A percentile compares a stretch with the other conserved stretches of the same genome.
Evolutionary conservation across 2,329 filamentous ascomycete species (phyloP).

Genomic region (Cladophialophora yegresii): DNA sequence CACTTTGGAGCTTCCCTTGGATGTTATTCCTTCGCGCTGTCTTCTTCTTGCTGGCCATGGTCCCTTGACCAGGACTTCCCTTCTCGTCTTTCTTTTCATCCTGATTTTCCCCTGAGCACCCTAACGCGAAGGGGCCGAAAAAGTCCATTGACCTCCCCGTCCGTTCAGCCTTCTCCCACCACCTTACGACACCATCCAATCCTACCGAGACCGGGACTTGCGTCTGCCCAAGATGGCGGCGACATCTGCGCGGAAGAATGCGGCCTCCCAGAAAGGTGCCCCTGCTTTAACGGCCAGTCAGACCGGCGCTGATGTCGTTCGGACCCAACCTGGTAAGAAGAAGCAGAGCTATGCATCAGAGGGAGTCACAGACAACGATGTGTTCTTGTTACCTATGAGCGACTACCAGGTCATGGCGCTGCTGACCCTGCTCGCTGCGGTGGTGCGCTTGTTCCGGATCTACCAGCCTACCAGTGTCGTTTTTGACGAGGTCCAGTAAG

Average conservation of each 20-base stretch:
- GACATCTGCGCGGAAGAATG: slow-evolving; percentile 20
- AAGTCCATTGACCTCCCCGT: slow-evolving; percentile 1
- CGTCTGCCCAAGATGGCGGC: slow-evolving; percentile 19
- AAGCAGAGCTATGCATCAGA: slow-evolving; percentile 52
- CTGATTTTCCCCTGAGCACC: slow-evolving; percentile 14
- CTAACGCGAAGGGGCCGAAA: slow-evolving; percentile 2
- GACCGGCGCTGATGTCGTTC: slow-evolving; percentile 9
- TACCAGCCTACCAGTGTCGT: slow-evolving; percentile 95
- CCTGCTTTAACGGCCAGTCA: slow-evolving; percentile 35
- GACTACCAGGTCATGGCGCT: slow-evolving; percentile 78
- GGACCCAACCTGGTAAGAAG: slow-evolving; percentile 35
- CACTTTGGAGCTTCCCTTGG: slow-evolving; percentile 28
- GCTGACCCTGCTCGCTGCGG: slow-evolving; percentile 72
- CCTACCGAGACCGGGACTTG: neutral
- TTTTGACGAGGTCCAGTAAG: slow-evolving; percentile 98
- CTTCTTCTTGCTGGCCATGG: slow-evolving; percentile 22
- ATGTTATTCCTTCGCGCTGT: slow-evolving; percentile 28
- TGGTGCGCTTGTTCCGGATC: slow-evolving; percentile 90
- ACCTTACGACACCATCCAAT: neutral
- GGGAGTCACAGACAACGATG: slow-evolving; percentile 78
- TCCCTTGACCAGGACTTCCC: slow-evolving; percentile 39
- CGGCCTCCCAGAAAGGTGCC: slow-evolving; percentile 16
- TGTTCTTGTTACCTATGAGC: slow-evolving; percentile 78
- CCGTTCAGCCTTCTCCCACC: slow-evolving; percentile 9
- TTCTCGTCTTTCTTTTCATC: slow-evolving; percentile 42